Base-by-base conservation (phyloP, 371 early-diverging fungal genomes). In the Vairimorpha apis region DNA sequence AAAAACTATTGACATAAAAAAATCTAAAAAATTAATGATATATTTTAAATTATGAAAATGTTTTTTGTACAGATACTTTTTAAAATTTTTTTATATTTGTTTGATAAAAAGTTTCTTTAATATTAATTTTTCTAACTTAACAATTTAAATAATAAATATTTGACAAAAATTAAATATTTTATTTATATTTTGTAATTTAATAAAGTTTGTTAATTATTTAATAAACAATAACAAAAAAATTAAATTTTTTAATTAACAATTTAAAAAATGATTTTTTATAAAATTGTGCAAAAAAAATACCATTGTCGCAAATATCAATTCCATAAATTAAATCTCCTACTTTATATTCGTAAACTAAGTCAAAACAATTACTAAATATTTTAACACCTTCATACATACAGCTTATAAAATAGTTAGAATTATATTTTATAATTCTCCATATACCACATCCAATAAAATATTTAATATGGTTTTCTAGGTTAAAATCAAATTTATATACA, bases 361-460 rank as follows among this genome's bases (percentile, higher is more conserved):
- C 67, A 18, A 69, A 64, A 2, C 70, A 33, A 4, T 1, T 2
- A 37, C 45, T 64, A n/a, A 60, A 66, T 12, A 76, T 53, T 45
- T 76, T 72, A 3, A 76, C 10, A n/a, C 77, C 77, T 45, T 76
- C 72, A 41, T 76, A 72, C 67, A 76, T 76, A 45, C 72, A 70
- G 25, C 67, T 16, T 8, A 59, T 30, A 51, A 25, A 55, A 56
- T 44, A 56, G n/a, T 1, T 13, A 33, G 58, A 38, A 0, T 55
- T 65, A 13, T 14, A 5, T 27, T 53, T 12, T 32, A 27, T 65
- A 21, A 76, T 72, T 49, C 66, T 76, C 77, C 77, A 76, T 35
- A 76, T 32, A 7, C 70, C 62, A 29, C 77, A 72, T 4, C 65
- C 68, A 25, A 65, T 62, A 8, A 21, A 32, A 35, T 16, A 14